Conservation (phyloP, 2,329 filamentous ascomycete genomes). For the Huntiella moniliformis region DNA sequence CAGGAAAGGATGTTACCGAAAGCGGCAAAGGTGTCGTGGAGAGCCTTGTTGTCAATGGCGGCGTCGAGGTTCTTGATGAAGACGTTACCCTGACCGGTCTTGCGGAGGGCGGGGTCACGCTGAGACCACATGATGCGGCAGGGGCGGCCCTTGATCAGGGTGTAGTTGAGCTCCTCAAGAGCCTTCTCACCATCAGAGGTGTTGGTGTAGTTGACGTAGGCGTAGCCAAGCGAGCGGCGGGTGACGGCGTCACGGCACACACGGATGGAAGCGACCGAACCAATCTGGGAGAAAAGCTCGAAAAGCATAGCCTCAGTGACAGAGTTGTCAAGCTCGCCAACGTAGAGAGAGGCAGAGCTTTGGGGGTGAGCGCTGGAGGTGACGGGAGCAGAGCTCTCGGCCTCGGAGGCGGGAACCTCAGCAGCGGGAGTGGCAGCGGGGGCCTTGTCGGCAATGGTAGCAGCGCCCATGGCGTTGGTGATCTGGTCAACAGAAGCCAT, state of each 20-base stretch:
- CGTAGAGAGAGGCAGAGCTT: slow-evolving; percentile 95
- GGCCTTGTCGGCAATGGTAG: slow-evolving; percentile 49
- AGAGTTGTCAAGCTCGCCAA: slow-evolving; percentile 91
- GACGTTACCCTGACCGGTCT: slow-evolving; percentile 97
- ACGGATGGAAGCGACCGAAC: slow-evolving; percentile 95
- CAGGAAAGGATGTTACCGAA: slow-evolving; percentile 99
- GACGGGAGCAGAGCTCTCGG: slow-evolving; percentile 45
- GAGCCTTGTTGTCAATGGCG: slow-evolving; percentile 99
- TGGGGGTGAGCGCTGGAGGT: slow-evolving; percentile 62
- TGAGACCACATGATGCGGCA: slow-evolving; percentile 99
- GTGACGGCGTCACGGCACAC: slow-evolving; percentile 98
- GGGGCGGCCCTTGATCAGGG: slow-evolving; percentile 91
- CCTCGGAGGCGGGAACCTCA: slow-evolving; percentile 50
- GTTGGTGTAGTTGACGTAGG: slow-evolving; percentile 99
- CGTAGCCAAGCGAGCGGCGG: slow-evolving; percentile 93
- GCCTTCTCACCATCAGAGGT: slow-evolving; percentile 92
- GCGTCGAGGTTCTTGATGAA: slow-evolving; percentile 99
- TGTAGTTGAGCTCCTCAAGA: slow-evolving; percentile 98
- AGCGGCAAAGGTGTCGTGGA: slow-evolving; percentile 96
- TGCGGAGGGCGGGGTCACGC: slow-evolving; percentile 94
- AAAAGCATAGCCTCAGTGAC: slow-evolving; percentile 99
- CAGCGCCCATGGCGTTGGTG: slow-evolving; percentile 55
- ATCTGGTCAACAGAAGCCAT: slow-evolving; percentile 67
- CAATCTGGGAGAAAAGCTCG: slow-evolving; percentile 98
- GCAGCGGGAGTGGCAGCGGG: slow-evolving; percentile 47